Conservation (phyloP, 2,329 filamentous ascomycete genomes). For the Aspergillus sp. region DNA sequence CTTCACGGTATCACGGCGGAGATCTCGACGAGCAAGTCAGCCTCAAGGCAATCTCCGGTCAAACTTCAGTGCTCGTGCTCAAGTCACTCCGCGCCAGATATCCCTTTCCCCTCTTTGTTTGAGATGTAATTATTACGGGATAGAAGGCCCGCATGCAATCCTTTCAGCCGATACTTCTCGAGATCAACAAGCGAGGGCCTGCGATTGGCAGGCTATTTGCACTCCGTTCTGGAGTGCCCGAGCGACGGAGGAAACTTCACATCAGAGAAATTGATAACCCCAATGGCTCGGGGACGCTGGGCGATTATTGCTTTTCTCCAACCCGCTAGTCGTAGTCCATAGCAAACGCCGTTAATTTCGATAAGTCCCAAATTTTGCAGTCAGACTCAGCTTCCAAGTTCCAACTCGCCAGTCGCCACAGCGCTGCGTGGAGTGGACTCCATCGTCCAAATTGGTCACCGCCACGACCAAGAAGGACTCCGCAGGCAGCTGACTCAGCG, state of each 20-base stretch:
- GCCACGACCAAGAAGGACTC: neutral
- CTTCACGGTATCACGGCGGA: neutral
- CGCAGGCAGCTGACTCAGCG: constrained; percentile 1
- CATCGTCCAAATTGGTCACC: neutral
- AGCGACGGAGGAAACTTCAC: constrained; percentile 7
- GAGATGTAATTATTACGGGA: constrained; percentile 4
- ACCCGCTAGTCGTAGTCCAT: neutral
- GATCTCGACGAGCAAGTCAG: constrained; percentile 2
- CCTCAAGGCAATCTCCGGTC: constrained; percentile 5
- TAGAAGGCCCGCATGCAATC: constrained; percentile 3
- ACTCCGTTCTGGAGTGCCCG: neutral
- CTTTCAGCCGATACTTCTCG: neutral
- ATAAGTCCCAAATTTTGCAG: neutral
- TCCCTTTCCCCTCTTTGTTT: neutral
- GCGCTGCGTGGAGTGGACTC: neutral
- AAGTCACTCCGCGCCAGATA: neutral
- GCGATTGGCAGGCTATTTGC: neutral
- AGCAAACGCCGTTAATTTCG: neutral
- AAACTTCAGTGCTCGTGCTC: neutral
- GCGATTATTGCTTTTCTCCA: constrained; percentile 3
- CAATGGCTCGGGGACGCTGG: neutral
- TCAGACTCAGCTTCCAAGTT: neutral
- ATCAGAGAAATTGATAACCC: neutral
- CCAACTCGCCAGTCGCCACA: neutral
- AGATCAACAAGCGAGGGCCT: neutral